Conservation (phyloP, 495 filamentous ascomycete species). For the Terfezia claveryi region DNA sequence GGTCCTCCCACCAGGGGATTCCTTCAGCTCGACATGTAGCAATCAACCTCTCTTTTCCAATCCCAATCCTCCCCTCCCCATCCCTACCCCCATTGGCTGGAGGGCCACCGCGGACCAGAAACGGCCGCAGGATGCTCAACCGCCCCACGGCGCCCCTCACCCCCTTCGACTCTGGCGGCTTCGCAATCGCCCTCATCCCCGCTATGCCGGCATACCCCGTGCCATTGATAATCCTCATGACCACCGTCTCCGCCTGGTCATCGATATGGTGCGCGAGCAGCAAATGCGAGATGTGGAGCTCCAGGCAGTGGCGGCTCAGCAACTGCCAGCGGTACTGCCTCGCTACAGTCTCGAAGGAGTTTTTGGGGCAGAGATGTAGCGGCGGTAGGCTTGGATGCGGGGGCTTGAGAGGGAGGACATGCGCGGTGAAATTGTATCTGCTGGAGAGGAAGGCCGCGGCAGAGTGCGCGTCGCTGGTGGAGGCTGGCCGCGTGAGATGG, state of each 20-base stretch:
- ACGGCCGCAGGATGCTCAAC: too few relatives aligned
- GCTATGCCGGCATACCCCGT: conserved; percentile 41
- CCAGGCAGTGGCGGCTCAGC: conserved; percentile 39
- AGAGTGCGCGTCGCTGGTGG: conserved; percentile 38
- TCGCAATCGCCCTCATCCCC: conserved; percentile 39
- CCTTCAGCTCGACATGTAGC: conserved; percentile 44
- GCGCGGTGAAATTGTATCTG: conserved; percentile 4
- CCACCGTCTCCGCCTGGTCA: conserved; percentile 69
- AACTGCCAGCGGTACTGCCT: conserved; percentile 47
- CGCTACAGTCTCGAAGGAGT: conserved; percentile 50
- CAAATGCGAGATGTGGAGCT: conserved; percentile 25
- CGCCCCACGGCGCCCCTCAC: conserved; percentile 40
- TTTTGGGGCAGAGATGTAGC: conserved; percentile 23
- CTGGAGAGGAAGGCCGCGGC: conserved; percentile 32
- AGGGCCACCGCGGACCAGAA: too few relatives aligned
- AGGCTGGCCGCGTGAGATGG: conserved; percentile 49
- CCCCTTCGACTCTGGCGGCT: conserved; percentile 67
- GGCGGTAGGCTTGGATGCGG: conserved; percentile 5
- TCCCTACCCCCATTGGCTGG: too few relatives aligned
- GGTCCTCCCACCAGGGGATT: conserved; percentile 60
- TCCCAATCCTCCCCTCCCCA: too few relatives aligned
- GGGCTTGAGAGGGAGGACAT: conserved; percentile 18
- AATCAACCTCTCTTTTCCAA: conserved; percentile 42
- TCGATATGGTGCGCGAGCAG: conserved; percentile 67
- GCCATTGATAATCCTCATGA: conserved; percentile 46